Percentiles rank a stretch among this genome's conserved stretches.
These are phyloP conservation scores for Quercus phellos DNA, from an alignment of 331 rosid genomes.

Conservation along the genomic window DNA sequence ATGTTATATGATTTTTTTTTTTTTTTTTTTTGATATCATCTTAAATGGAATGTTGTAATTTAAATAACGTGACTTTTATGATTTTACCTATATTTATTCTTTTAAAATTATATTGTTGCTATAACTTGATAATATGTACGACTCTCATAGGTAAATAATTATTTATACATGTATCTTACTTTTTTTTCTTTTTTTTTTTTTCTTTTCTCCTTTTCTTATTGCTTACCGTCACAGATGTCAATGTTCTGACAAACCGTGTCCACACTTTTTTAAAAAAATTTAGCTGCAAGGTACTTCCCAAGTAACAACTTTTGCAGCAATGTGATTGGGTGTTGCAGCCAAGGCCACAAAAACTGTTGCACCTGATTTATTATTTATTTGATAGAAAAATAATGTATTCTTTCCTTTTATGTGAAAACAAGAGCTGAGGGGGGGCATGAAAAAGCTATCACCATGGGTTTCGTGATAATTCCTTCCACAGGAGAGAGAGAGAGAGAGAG, in stretches of 20 bases:
- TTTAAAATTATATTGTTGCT: too few relatives aligned
- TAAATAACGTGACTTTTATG: too few relatives aligned
- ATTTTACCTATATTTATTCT: too few relatives aligned
- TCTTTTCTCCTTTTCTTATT: too few relatives aligned
- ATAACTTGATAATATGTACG: rapidly evolving
- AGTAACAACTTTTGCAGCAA: slow-evolving; percentile 2
- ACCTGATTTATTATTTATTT: slow-evolving; percentile 30
- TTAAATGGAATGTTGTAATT: too few relatives aligned
- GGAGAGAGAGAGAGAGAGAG: slow-evolving; percentile 26
- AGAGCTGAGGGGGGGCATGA: slow-evolving; percentile 27
- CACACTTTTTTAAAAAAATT: background rate
- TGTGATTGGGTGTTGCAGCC: slow-evolving; percentile 26
- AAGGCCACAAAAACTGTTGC: slow-evolving; percentile 18
- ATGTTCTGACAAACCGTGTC: too few relatives aligned
- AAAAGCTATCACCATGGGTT: slow-evolving; percentile 50
- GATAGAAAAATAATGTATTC: slow-evolving; percentile 23
- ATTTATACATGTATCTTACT: rapidly evolving
- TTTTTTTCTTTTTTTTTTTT: too few relatives aligned
- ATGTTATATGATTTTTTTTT: too few relatives aligned
- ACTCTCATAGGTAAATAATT: too few relatives aligned
- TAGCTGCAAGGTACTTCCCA: slow-evolving; percentile 3
- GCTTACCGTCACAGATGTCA: too few relatives aligned
- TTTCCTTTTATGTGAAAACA: slow-evolving; percentile 40
- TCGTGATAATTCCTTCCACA: slow-evolving; percentile 45
- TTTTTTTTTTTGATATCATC: too few relatives aligned